Evolutionary conservation across 139 green algal species (phyloP), one percentile per base, ranked within the genome.

Genomic region (Chlamydomonas sphaeroides): DNA sequence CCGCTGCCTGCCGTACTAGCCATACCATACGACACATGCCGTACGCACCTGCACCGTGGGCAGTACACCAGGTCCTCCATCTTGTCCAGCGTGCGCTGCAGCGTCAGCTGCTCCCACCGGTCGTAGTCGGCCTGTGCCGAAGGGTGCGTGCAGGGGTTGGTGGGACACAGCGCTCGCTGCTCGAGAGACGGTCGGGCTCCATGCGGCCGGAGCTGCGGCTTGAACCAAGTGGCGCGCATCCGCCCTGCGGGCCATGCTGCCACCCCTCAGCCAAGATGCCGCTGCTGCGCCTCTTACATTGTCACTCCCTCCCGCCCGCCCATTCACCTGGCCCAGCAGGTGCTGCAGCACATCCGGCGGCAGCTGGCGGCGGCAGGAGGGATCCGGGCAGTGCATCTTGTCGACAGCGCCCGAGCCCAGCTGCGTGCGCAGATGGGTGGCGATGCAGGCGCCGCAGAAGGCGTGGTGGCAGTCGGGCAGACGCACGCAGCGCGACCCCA

Each of bases 51-150:
- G 87, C 95, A 98, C 32, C 94, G 89, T 0, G 95, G 95, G 89
- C 95, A 98, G 89, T 95, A 96, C 23, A 93, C 88, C 36, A 95
- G 79, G 57, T 97, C 95, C 68, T 85, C 56, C 95, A 98, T 98
- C 10, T 70, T 69, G 86, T 94, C 91, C 38, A 98, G 87, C 23
- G 92, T 90, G 32, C 88, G 88, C 83, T 94, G 83, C 72, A 98
- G 90, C 70, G 91, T 89, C 30, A 98, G 85, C 53, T 77, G 57
- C 83, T 98, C 94, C 91, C 93, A 96, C 7, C 89, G 87, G 35
- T 72, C 72, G 65, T 91, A 94, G 38, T 80, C 80, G 32, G 23
- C 32, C 71, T 79, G 51, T 0, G 65, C 30, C 35, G 35, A n/a
- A n/a, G n/a, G n/a, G n/a, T n/a, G n/a, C n/a, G n/a, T n/a, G n/a